phyloP scores from a whole-genome alignment of 805 yeast species.

The Cephaloascus albidus region DNA sequence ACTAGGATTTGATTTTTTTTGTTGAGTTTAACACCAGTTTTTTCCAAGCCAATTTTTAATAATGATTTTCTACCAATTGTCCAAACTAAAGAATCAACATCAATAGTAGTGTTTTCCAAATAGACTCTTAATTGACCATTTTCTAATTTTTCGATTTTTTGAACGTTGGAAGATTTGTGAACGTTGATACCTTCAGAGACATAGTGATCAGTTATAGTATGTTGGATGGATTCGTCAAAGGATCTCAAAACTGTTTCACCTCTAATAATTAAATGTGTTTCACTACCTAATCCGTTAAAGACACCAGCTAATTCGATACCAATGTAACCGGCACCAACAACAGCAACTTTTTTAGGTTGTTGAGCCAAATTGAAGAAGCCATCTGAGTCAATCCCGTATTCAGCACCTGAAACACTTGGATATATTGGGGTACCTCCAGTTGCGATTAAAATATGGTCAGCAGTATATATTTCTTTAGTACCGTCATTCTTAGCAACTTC shows the following conservation, averaged over 20 bases:
- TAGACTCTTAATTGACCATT: constrained; percentile 41
- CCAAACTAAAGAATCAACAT: constrained; percentile 83
- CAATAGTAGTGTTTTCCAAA: constrained; percentile 30
- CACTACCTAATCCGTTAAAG: constrained; percentile 79
- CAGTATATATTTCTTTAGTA: constrained; percentile 49
- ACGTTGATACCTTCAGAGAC: constrained; percentile 73
- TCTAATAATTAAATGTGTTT: constrained; percentile 82
- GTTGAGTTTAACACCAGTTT: constrained; percentile 61
- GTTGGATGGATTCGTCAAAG: constrained; percentile 76
- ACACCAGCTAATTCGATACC: constrained; percentile 95
- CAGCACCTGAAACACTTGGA: constrained; percentile 75
- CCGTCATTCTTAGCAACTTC: constrained; percentile 69
- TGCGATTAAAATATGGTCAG: constrained; percentile 80
- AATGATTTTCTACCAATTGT: constrained; percentile 86
- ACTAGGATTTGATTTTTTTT: constrained; percentile 56
- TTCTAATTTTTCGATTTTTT: constrained; percentile 33
- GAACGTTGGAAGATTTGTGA: constrained; percentile 54
- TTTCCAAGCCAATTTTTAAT: constrained; percentile 65
- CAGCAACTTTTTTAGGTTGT: constrained; percentile 88
- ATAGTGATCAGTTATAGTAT: constrained; percentile 73
- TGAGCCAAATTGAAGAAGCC: constrained; percentile 75
- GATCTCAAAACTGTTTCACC: constrained; percentile 85
- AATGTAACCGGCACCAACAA: constrained; percentile 97
- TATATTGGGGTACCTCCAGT: constrained; percentile 83
- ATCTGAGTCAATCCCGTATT: constrained; percentile 79